Conservation (phyloP, 352 stramenopile genomes). For the Phytophthora brassicae region DNA sequence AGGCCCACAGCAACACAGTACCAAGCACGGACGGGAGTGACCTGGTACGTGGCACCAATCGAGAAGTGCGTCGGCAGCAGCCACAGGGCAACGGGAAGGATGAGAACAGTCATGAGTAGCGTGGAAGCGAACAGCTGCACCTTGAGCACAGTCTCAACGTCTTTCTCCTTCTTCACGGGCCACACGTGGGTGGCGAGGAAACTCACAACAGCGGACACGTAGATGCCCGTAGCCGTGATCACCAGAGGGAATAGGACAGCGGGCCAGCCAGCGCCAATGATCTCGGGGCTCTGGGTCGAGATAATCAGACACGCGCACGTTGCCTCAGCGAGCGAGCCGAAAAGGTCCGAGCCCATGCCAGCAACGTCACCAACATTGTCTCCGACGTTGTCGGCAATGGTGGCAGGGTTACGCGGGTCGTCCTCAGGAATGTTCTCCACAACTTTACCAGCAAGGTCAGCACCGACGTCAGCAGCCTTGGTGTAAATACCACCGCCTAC, state of each 20-base stretch:
- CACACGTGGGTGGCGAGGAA: constrained; percentile 98
- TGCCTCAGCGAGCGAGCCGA: constrained; percentile 98
- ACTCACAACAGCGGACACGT: constrained; percentile 95
- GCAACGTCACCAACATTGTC: constrained; percentile 99
- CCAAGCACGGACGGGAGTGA: constrained; percentile 87
- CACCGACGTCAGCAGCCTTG: constrained; percentile 98
- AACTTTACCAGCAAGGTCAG: constrained; percentile 99
- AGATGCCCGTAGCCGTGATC: constrained; percentile 96
- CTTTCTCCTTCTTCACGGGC: constrained; percentile 93
- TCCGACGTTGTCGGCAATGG: constrained; percentile 99
- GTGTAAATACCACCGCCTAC: constrained; percentile 99
- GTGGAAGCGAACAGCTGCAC: constrained; percentile 98
- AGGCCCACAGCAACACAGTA: constrained; percentile 95
- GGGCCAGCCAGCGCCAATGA: constrained; percentile 92
- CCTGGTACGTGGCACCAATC: constrained; percentile 72
- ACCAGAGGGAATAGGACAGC: constrained; percentile 96
- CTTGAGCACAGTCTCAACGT: constrained; percentile 98
- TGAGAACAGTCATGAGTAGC: constrained; percentile 93
- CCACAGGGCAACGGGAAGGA: constrained; percentile 89
- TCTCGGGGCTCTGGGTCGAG: constrained; percentile 89
- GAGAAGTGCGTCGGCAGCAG: constrained; percentile 93
- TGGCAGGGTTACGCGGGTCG: constrained; percentile 98
- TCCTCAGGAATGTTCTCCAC: constrained; percentile 99
- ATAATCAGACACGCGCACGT: constrained; percentile 99
- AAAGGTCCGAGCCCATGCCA: constrained; percentile 99